Percentiles rank a stretch among this genome's conserved stretches.
Evolutionary conservation across 2,329 filamentous ascomycete species (phyloP).

Genomic region (Didymella pinodella): DNA sequence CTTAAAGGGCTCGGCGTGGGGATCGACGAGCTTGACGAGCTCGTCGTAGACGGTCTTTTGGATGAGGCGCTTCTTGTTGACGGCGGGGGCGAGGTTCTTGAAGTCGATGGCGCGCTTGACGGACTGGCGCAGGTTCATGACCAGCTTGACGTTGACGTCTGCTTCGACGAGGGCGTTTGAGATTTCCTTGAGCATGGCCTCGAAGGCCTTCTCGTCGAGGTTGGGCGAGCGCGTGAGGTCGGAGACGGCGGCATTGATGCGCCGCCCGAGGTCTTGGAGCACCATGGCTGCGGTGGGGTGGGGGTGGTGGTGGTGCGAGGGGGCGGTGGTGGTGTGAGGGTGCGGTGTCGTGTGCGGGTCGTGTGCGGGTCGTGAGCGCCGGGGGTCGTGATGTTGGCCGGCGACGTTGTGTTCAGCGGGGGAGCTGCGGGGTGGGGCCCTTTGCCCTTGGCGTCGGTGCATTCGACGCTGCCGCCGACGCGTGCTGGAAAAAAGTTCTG

Average conservation of each 20-base stretch:
- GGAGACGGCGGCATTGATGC: slow-evolving; percentile 95
- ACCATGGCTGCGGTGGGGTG: slow-evolving; percentile 70
- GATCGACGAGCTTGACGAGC: slow-evolving; percentile 92
- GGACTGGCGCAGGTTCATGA: slow-evolving; percentile 88
- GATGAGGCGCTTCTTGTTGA: slow-evolving; percentile 98
- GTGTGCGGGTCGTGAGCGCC: not conserved
- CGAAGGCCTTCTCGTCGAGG: slow-evolving; percentile 98
- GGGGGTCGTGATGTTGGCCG: not conserved
- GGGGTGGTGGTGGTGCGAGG: too few species aligned
- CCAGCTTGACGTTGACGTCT: slow-evolving; percentile 95
- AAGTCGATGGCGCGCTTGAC: slow-evolving; percentile 94
- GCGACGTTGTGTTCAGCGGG: slow-evolving; percentile 32
- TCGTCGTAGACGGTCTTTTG: slow-evolving; percentile 98
- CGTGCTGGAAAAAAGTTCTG: slow-evolving; percentile 24
- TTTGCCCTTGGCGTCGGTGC: slow-evolving; percentile 42
- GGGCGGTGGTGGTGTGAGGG: too few species aligned
- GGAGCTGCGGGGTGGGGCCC: slow-evolving; percentile 30
- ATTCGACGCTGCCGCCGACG: slow-evolving; percentile 34
- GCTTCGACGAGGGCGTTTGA: slow-evolving; percentile 94
- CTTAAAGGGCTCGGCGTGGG: slow-evolving; percentile 93
- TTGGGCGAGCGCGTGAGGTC: slow-evolving; percentile 92
- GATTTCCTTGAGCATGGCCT: slow-evolving; percentile 98
- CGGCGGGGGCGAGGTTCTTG: slow-evolving; percentile 85
- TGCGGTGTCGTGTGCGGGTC: slow-evolving; percentile 6
- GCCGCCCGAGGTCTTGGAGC: slow-evolving; percentile 97